Base-by-base conservation (phyloP, 805 yeast species). In the Candida alai region DNA sequence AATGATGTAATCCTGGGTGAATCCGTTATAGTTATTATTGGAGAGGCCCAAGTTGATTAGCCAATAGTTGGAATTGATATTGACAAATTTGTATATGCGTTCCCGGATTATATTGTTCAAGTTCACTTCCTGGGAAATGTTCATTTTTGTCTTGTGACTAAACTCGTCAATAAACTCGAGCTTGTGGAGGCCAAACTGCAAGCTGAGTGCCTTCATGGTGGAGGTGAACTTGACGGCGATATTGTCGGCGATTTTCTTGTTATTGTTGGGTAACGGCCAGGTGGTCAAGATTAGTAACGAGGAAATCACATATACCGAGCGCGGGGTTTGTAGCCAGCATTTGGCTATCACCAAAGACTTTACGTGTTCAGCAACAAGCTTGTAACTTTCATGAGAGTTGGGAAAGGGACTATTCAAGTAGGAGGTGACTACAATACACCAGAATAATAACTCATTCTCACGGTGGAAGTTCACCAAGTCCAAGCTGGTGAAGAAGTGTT, bases 251-350 rank as follows among this genome's bases (percentile, higher is more conserved):
- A 47, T 39, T 23, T 48, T 52, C 20, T 53, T 51, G 20, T 52
- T 38, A 13, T 43, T 35, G 20, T 45, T 47, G 5, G 70, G 72
- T 20, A 67, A 50, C 13, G 71, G 69, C 73, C 73, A 67, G 4
- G 70, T 63, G 6, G 71, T 65, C 35, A 67, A 53, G n/a, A 67
- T 54, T 27, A 65, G 48, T 24, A 67, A 54, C 5, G 70, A 55
- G 14, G 61, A 51, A 24, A 67, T 43, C 3, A 61, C 57, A 41
- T 61, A 63, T 12, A 65, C 57, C 8, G 68, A 62, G 42, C 73
- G 54, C 11, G 73, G 73, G n/a, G 72, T 67, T 28, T 54, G 52
- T 33, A 60, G 50, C 73, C 73, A 67, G 48, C 71, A 65, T 37
- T 52, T 56, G 30, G 58, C 56, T 32, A 64, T 69, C 19, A 66